Evolutionary conservation across 176 grass and related monocot species (phyloP), one percentile per base, ranked within the genome.

Genomic region (Saccharum spontaneum): DNA sequence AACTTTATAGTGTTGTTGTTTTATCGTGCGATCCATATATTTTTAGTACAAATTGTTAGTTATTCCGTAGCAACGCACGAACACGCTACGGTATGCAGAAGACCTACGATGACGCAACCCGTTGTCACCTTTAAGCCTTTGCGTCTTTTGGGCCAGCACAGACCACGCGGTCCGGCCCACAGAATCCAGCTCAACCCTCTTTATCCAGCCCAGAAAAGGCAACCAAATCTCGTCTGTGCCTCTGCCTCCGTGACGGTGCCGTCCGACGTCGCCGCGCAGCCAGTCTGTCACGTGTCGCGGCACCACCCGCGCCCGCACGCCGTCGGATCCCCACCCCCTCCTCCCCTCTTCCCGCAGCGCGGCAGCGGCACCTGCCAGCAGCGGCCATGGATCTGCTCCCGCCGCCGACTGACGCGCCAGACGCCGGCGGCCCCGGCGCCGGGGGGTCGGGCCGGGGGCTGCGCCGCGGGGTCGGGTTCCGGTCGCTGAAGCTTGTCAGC

Each of bases 351-450:
- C 33, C 55, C 86, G 71, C 88, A 38, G 75, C 55, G 65, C 77
- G 68, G 79, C 71, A 79, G 72, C 69, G 1, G 59, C 59, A 61
- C 59, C n/a, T 24, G 61, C 61, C 4, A 30, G 3, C 24, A 79
- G 61, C 80, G 24, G 74, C 66, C 50, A 99, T 99, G 97, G 97
- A 99, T 99, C 85, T 99, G 84, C 90, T 99, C 22, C 88, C 90
- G 79, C 79, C 91, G 37, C 74, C 84, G 84, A 79, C 88, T 46
- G 88, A 83, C 45, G 73, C 88, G 37, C 74, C 79, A 74, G 79
- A 74, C 40, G 76, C 44, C 49, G 85, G 84, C n/a, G 67, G 57
- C 66, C 66, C 67, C 36, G 57, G 49, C 18, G 48, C 69, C 10
- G 76, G 77, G 40, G 64, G 26, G 1, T 70, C 80, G 0, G 69